Percentiles rank a stretch among this genome's conserved stretches.
phyloP scores from a whole-genome alignment of 768 basidiomycete genomes.

The Lentinula edodes region DNA sequence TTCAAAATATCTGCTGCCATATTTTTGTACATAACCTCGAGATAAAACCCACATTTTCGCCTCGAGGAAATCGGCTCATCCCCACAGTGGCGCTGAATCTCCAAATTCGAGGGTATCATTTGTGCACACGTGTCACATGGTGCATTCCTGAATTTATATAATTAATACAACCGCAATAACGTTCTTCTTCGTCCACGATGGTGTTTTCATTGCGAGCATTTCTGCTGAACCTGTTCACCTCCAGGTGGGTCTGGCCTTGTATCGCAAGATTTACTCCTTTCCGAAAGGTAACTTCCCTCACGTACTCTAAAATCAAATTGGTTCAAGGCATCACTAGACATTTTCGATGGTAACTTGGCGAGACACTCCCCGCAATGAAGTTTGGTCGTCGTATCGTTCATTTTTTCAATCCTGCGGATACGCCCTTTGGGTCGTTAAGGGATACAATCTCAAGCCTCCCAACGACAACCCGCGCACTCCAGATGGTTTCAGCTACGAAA shows the following conservation, averaged over 20 bases:
- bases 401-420: background rate
- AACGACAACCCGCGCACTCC: background rate
- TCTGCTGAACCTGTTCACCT: background rate
- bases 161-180: no score
- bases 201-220: background rate
- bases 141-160: no score
- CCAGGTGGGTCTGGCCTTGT: background rate
- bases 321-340: background rate
- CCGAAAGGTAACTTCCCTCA: background rate
- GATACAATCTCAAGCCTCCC: constrained; percentile 7
- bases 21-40: no score
- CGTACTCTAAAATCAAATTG: background rate
- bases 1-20: no score
- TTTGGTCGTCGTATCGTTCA: background rate
- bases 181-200: background rate
- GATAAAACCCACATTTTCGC: no score
- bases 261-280: background rate
- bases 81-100: no score
- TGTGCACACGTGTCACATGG: no score
- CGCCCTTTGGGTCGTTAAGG: background rate
- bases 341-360: background rate
- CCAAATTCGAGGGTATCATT: no score
- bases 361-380: background rate
- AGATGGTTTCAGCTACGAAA: constrained; percentile 2
- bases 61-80: no score